phyloP scores from a whole-genome alignment of 73 alveolate species.

The Paramecium caudatum region DNA sequence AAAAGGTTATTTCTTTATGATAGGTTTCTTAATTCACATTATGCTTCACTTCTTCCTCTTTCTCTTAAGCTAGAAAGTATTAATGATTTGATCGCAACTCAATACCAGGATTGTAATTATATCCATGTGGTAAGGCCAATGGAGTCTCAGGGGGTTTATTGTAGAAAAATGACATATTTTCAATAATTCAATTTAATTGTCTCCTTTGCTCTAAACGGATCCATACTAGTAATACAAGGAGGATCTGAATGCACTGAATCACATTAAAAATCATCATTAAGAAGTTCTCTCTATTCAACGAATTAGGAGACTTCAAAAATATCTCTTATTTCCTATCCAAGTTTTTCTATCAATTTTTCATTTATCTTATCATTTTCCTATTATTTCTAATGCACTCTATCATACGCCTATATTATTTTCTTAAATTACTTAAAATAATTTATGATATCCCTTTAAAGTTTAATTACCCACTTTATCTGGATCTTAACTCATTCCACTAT shows the following conservation, averaged over 20 bases:
- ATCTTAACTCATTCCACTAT: too few relatives aligned
- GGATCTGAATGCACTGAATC: conserved; percentile 3
- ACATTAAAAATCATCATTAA: background rate
- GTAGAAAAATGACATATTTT: conserved; percentile 23
- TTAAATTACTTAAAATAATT: background rate
- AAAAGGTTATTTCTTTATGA: too few relatives aligned
- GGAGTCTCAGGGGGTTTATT: background rate
- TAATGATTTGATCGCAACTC: background rate
- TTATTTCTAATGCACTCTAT: background rate
- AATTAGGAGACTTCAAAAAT: conserved; percentile 57
- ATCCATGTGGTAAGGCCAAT: conserved; percentile 30
- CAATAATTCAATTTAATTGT: background rate
- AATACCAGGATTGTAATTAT: background rate
- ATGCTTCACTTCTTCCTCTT: too few relatives aligned
- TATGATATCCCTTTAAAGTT: conserved; percentile 3
- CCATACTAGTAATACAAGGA: background rate
- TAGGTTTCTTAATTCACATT: too few relatives aligned
- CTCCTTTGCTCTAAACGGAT: background rate
- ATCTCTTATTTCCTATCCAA: conserved; percentile 34
- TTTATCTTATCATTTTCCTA: background rate
- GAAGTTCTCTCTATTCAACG: background rate
- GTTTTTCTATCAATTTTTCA: background rate
- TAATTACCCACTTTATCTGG: too few relatives aligned
- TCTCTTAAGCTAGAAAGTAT: too few relatives aligned
- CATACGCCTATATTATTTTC: conserved; percentile 28